Base-by-base conservation (phyloP, 306 rosid genomes). In the Arachis stenosperma region DNA sequence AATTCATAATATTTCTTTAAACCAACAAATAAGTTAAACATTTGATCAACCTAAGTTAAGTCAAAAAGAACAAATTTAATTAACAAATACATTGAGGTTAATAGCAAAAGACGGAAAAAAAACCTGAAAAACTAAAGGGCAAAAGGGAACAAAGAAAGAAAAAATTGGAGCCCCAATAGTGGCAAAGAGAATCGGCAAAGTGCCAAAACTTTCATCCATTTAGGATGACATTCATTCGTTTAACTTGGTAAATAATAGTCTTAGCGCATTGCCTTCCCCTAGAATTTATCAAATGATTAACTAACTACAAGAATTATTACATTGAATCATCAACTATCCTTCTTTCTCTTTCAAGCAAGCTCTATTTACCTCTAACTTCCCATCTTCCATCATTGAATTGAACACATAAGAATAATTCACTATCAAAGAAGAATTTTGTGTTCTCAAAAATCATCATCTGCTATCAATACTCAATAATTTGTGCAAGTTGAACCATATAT, bases 391-490 rank as follows among this genome's bases (percentile, higher is more conserved):
- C 54, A 52, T 61, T 63, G 22, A 42, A 63, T 54, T 69, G 27
- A 74, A 79, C 77, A 61, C 75, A 85, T 55, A 65, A 81, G 80
- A 69, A 77, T 71, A 65, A 79, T 75, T 76, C 79, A 75, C 73
- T 78, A 75, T 73, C 77, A 74, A 78, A 78, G 80, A 77, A 71
- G 66, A 74, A 83, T 55, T 81, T 73, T 74, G 64, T 70, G 67
- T 85, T 85, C 76, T 61, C 50, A 60, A 33, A 61, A 40, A 51
- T 63, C 85, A 78, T 61, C 69, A 68, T 58, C 82, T 53, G 42
- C 76, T 65, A 72, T 88, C 91, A 93, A 71, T 68, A 78, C n/a
- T n/a, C n/a, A n/a, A n/a, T n/a, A n/a, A 88, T 90, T 97, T 93
- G 98, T 85, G 75, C 71, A 85, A 78, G 40, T 82, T 52, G 71